Base-by-base conservation (phyloP, 805 yeast genomes). In the Candida sonorensis region DNA sequence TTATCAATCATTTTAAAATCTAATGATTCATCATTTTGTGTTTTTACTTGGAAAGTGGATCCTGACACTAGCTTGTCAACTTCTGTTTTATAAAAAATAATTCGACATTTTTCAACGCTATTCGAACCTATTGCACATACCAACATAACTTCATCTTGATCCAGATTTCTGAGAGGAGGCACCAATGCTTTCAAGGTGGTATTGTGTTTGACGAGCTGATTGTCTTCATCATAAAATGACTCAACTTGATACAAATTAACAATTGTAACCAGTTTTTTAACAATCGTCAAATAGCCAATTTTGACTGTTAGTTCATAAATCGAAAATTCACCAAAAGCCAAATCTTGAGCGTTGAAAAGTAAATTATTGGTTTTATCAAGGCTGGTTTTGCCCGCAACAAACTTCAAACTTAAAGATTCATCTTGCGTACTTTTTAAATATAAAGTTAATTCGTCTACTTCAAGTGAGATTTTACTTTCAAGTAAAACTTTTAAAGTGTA, bases 401-500 rank as follows among this genome's bases (percentile, higher is more conserved):
- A 48, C 10, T 39, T 45, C 15, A 51, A 44, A 4, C 19, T 26
- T 10, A 38, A 40, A 11, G 35, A 37, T 5, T 31, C 17, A 11
- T 38, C 39, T 14, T 38, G 13, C 9, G 16, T 12, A 5, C 10
- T 38, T 10, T 33, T 27, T 32, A 48, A 23, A 2, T 29, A 30
- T 11, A 50, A 12, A 6, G 15, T 18, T 3, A 50, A 22, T 19
- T 36, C 42, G 19, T 43, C 48, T 12, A 48, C 44, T 9, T 34
- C 29, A 7, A 35, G 30, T 3, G 31, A 34, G 4, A 49, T 28
- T 24, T 45, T 45, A 34, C 66, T 66, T 3, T 37, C 35, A 7
- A 72, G 25, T 1, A 42, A 36, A 4, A 72, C 36, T 8, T 51
- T 56, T 2, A 75, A 37, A 23, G 40, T 57, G 32, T 72, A 64